Percentiles rank a stretch among this genome's conserved stretches.
phyloP scores from a whole-genome alignment of 352 stramenopile species.

The Pythium brachiatum region DNA sequence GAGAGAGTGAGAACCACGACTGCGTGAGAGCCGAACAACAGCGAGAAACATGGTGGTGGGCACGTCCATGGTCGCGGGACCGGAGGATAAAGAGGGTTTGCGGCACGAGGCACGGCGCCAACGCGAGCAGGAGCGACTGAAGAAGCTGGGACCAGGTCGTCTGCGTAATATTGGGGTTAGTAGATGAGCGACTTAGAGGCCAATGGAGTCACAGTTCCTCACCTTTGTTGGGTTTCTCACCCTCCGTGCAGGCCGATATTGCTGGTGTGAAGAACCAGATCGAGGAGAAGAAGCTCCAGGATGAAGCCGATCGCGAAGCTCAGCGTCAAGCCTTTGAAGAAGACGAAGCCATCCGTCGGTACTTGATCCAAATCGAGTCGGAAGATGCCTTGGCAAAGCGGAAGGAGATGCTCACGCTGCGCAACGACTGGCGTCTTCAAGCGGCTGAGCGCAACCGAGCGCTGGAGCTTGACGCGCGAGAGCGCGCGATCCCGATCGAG shows the following conservation, averaged over 20 bases:
- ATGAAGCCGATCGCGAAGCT: constrained; percentile 37
- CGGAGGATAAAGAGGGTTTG: constrained; percentile 47
- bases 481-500: constrained; percentile 43
- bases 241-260: constrained; percentile 54
- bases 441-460: constrained; percentile 26
- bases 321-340: constrained; percentile 53
- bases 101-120: constrained; percentile 55
- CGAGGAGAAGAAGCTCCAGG: constrained; percentile 57
- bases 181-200: neutral
- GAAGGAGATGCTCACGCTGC: constrained; percentile 59
- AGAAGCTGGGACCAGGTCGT: constrained; percentile 61
- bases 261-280: constrained; percentile 73
- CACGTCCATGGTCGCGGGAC: constrained; percentile 10
- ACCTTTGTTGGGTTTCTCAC: neutral
- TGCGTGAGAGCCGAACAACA: neutral
- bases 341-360: constrained; percentile 61
- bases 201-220: no score
- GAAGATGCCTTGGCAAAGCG: constrained; percentile 60
- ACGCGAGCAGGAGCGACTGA: constrained; percentile 62
- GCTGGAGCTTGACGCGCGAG: constrained; percentile 30
- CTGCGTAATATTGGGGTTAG: constrained; percentile 68
- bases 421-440: constrained; percentile 67
- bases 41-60: constrained; percentile 7
- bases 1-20: neutral
- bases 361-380: constrained; percentile 75